These are phyloP conservation scores for Quercus phellos DNA, from an alignment of 331 rosid species.

Conservation along the genomic window DNA sequence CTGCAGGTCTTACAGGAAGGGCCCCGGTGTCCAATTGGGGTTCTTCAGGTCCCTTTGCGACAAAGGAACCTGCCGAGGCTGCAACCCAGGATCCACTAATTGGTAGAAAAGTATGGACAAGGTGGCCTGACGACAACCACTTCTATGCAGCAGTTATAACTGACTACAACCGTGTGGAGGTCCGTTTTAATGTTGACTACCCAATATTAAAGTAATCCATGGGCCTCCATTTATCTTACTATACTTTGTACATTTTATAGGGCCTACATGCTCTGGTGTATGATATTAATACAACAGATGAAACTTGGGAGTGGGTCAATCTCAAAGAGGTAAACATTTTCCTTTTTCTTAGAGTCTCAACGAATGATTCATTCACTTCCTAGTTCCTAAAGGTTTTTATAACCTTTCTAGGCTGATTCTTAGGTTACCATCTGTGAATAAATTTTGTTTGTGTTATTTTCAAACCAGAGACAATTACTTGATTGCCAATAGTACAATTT, in stretches of 20 bases:
- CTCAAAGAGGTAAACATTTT: conserved; percentile 44
- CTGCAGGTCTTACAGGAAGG: conserved; percentile 49
- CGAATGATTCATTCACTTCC: neutral
- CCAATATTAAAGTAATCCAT: neutral
- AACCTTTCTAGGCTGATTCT: too few species aligned
- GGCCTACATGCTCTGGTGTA: conserved; percentile 64
- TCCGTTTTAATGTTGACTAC: conserved; percentile 14
- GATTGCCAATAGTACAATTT: neutral
- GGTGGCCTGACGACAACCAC: conserved; percentile 95
- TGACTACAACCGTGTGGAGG: conserved; percentile 62
- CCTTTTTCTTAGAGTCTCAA: neutral
- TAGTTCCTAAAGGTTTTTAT: too few species aligned
- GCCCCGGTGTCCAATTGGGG: conserved; percentile 54
- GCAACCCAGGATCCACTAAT: conserved; percentile 52
- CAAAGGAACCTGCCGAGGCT: conserved; percentile 46
- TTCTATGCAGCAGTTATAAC: conserved; percentile 88
- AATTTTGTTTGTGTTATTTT: neutral
- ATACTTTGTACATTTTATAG: conserved; percentile 18
- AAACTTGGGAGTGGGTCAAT: conserved; percentile 71
- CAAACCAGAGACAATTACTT: neutral
- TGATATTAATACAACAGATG: conserved; percentile 45
- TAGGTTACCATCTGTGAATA: too few species aligned
- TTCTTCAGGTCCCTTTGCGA: conserved; percentile 50
- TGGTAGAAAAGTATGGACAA: conserved; percentile 91
- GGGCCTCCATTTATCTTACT: neutral